Percentiles rank a stretch among this genome's conserved stretches.
These are phyloP conservation scores for Chamaecyparis obtusa DNA, from an alignment of 75 land plant species.

Conservation along the genomic window DNA sequence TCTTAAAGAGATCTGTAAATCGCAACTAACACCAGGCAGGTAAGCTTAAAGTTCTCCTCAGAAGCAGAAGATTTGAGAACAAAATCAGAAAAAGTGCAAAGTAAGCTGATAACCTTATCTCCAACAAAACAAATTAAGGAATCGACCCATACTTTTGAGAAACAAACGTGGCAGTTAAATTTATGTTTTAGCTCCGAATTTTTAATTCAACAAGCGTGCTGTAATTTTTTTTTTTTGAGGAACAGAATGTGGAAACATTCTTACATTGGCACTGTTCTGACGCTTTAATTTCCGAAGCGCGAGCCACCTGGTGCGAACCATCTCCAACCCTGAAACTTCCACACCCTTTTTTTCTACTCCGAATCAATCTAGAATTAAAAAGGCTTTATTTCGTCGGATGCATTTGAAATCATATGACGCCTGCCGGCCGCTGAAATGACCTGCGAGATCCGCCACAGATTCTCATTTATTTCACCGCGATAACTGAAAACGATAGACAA, in stretches of 20 bases:
- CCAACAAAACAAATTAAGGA: background rate
- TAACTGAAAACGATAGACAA: background rate
- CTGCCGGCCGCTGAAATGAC: background rate
- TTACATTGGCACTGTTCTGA: constrained; percentile 6
- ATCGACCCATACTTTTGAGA: background rate
- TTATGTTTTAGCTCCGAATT: background rate
- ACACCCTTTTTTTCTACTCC: background rate
- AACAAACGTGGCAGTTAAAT: background rate
- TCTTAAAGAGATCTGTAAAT: background rate
- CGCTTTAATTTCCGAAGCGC: background rate
- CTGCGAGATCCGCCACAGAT: background rate
- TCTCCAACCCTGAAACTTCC: background rate
- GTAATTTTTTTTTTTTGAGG: background rate
- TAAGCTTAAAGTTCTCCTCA: background rate
- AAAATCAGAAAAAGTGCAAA: background rate
- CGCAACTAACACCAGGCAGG: background rate
- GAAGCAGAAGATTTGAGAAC: background rate
- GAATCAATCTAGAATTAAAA: background rate
- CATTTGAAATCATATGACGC: background rate
- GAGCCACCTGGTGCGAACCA: constrained; percentile 9
- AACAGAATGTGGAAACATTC: background rate
- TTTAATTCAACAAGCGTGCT: background rate
- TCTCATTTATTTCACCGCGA: background rate
- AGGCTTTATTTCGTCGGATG: background rate
- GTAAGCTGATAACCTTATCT: background rate